These are phyloP conservation scores for Colletotrichum trifolii DNA, from an alignment of 2,329 filamentous ascomycete genomes.

Conservation along the genomic window DNA sequence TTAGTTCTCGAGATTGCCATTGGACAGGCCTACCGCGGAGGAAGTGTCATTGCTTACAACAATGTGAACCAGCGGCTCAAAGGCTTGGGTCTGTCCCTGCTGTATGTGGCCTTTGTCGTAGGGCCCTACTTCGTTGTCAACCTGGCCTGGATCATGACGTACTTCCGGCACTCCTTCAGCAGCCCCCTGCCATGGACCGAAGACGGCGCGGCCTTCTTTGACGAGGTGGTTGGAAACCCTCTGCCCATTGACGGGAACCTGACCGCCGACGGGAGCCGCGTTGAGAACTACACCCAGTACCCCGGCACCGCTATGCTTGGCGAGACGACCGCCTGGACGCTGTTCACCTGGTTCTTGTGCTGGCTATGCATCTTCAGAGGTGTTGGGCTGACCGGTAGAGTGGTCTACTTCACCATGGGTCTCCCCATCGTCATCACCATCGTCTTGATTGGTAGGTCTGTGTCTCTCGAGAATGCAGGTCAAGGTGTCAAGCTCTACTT, in stretches of 20 bases:
- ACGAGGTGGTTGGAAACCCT: slow-evolving; percentile 60
- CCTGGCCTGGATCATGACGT: slow-evolving; percentile 68
- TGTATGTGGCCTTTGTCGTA: slow-evolving; percentile 66
- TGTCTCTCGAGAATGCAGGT: slow-evolving; percentile 64
- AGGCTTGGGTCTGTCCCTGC: slow-evolving; percentile 62
- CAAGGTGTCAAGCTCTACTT: slow-evolving; percentile 62
- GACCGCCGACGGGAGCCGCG: slow-evolving; percentile 45
- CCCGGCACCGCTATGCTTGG: slow-evolving; percentile 58
- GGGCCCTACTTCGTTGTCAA: slow-evolving; percentile 68
- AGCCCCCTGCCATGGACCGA: slow-evolving; percentile 66
- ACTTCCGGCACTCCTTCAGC: slow-evolving; percentile 66
- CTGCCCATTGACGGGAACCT: slow-evolving; percentile 53
- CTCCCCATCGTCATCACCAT: slow-evolving; percentile 67
- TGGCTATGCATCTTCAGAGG: slow-evolving; percentile 70
- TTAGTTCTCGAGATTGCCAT: slow-evolving; percentile 73
- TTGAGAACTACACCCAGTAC: slow-evolving; percentile 55
- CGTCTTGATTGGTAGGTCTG: slow-evolving; percentile 64
- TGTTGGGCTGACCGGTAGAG: slow-evolving; percentile 66
- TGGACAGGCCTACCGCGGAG: slow-evolving; percentile 71
- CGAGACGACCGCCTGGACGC: slow-evolving; percentile 67
- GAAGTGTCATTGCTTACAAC: slow-evolving; percentile 65
- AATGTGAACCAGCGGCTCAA: slow-evolving; percentile 64
- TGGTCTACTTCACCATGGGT: slow-evolving; percentile 72
- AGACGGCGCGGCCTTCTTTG: slow-evolving; percentile 63
- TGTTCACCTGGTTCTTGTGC: slow-evolving; percentile 69